These are phyloP conservation scores for Lichtheimia ornata DNA, from an alignment of 371 early-diverging fungal genomes.

Conservation along the genomic window DNA sequence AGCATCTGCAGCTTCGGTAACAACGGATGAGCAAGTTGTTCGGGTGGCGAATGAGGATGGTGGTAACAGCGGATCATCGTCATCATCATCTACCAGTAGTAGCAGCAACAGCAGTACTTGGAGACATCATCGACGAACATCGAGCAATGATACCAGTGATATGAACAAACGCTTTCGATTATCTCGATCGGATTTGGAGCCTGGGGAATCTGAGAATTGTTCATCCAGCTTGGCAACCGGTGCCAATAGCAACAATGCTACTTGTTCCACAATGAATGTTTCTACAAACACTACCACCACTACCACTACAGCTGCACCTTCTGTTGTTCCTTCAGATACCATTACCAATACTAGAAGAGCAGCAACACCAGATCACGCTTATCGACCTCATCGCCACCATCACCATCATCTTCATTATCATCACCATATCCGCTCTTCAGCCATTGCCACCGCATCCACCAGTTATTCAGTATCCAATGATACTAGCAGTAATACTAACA, in stretches of 20 bases:
- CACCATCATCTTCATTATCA: constrained; percentile 16
- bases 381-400: constrained; percentile 12
- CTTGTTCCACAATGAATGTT: constrained; percentile 12
- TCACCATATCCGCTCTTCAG: constrained; percentile 8
- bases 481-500: constrained; percentile 10
- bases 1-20: neutral
- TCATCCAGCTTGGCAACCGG: constrained; percentile 20
- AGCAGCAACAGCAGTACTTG: constrained; percentile 8
- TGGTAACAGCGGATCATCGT: constrained; percentile 4
- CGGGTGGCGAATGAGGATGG: neutral
- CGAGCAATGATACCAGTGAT: constrained; percentile 51
- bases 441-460: neutral
- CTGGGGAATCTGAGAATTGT: constrained; percentile 14
- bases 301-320: constrained; percentile 2
- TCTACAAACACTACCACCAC: constrained; percentile 22
- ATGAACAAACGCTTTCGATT: constrained; percentile 40
- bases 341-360: constrained; percentile 25
- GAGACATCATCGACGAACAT: constrained; percentile 48
- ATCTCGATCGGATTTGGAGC: constrained; percentile 33
- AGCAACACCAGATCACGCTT: constrained; percentile 35
- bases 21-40: neutral
- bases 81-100: constrained; percentile 14
- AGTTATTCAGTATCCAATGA: neutral
- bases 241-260: constrained; percentile 11
- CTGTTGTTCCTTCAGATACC: constrained; percentile 2